phyloP scores from a whole-genome alignment of 345 rosid species.

The Clausena lansium region DNA sequence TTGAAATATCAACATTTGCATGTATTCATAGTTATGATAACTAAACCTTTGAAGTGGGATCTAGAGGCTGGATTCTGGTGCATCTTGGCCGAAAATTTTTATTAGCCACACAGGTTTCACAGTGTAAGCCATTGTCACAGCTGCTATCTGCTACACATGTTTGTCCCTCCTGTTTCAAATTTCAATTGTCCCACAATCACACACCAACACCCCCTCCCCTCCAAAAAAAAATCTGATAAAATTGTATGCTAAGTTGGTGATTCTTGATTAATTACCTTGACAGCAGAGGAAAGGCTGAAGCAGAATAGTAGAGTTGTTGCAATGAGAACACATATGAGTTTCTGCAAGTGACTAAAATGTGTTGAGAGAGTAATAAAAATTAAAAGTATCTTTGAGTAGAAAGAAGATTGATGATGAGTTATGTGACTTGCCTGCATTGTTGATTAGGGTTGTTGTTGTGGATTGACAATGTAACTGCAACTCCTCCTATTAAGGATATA shows the following conservation, averaged over 20 bases:
- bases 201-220: not conserved
- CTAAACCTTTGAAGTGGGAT: conserved; percentile 58
- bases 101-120: conserved; percentile 65
- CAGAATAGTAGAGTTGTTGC: conserved; percentile 30
- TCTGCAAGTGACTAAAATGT: conserved; percentile 26
- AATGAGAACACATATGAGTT: conserved; percentile 21
- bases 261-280: conserved; percentile 37
- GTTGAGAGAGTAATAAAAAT: not conserved
- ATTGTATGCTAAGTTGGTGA: not conserved
- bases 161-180: conserved; percentile 60
- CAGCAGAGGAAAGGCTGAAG: conserved; percentile 46
- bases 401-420: no score
- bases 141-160: conserved; percentile 48
- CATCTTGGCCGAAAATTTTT: conserved; percentile 74
- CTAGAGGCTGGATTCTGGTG: conserved; percentile 54
- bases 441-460: no score
- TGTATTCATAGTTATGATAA: not conserved
- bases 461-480: no score
- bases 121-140: conserved; percentile 70
- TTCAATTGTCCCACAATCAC: not conserved
- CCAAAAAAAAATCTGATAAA: not conserved
- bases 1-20: no score
- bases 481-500: no score
- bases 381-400: no score
- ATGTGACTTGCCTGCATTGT: no score